Percentiles rank a stretch among this genome's conserved stretches.
Evolutionary conservation across 345 rosid species (phyloP).

Genomic region (Populus simonii): DNA sequence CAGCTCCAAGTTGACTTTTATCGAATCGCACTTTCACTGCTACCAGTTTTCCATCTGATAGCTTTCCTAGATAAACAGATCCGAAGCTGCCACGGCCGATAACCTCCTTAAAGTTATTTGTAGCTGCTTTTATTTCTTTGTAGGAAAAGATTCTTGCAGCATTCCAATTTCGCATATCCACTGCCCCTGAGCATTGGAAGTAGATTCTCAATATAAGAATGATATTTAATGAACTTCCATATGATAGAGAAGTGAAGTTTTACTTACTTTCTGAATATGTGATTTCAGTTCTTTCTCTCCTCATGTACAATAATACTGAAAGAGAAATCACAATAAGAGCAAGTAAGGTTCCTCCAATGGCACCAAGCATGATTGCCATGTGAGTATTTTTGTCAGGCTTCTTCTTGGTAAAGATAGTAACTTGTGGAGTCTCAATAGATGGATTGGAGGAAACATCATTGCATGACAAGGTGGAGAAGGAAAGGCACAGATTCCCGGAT

Average conservation of each 20-base stretch:
- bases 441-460: conserved; percentile 58
- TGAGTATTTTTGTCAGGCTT: conserved; percentile 41
- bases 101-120: conserved; percentile 72
- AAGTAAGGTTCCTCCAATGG: conserved; percentile 54
- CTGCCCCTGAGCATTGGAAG: conserved; percentile 40
- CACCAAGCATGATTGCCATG: conserved; percentile 52
- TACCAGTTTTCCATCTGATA: conserved; percentile 67
- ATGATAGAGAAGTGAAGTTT: conserved; percentile 3
- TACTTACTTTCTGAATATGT: conserved; percentile 47
- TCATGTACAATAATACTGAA: conserved; percentile 31
- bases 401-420: conserved; percentile 49
- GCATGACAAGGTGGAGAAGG: conserved; percentile 61
- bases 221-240: not conserved
- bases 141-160: conserved; percentile 70
- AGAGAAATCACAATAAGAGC: conserved; percentile 42
- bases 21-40: conserved; percentile 91
- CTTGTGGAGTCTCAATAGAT: conserved; percentile 71
- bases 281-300: conserved; percentile 45
- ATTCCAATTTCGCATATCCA: conserved; percentile 79
- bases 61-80: conserved; percentile 80
- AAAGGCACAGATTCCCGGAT: conserved; percentile 76
- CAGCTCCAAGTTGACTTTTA: conserved; percentile 82
- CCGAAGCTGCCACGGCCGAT: conserved; percentile 93
- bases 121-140: conserved; percentile 78
- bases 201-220: conserved; percentile 12